These are phyloP conservation scores for Vigna mungo DNA, from an alignment of 306 rosid species.

Conservation along the genomic window DNA sequence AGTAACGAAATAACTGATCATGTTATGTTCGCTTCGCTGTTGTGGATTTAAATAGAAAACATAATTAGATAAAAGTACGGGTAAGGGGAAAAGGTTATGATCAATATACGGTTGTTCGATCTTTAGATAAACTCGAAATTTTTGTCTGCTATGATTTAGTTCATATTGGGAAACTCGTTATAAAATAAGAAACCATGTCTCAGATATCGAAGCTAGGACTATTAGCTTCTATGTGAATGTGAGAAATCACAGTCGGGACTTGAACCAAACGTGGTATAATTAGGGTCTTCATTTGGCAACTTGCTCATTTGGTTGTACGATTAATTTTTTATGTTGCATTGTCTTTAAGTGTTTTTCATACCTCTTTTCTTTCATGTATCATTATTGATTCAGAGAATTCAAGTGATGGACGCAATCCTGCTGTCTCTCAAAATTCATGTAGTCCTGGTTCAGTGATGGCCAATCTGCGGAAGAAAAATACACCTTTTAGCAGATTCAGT, in stretches of 20 bases:
- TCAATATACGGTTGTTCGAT: slow-evolving; percentile 13
- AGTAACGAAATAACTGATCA: slow-evolving; percentile 15
- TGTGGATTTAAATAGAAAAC: not conserved
- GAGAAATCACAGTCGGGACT: not conserved
- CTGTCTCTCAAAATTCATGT: slow-evolving; percentile 58
- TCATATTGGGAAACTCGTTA: not conserved
- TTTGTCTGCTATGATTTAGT: not conserved
- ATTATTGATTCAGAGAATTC: slow-evolving; percentile 61
- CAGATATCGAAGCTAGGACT: not conserved
- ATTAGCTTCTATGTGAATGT: not conserved
- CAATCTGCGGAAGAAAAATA: slow-evolving; percentile 58
- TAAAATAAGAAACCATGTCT: not conserved
- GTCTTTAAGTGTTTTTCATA: slow-evolving; percentile 27
- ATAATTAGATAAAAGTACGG: not conserved
- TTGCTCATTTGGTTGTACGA: slow-evolving; percentile 11
- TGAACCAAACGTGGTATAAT: not conserved
- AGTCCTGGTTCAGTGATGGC: slow-evolving; percentile 56
- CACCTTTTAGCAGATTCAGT: slow-evolving; percentile 53
- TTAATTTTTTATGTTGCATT: slow-evolving; percentile 29
- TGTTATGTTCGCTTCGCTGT: slow-evolving; percentile 20
- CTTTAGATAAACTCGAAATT: not conserved
- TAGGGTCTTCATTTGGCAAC: not conserved
- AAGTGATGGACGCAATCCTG: slow-evolving; percentile 64
- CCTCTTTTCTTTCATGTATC: slow-evolving; percentile 28
- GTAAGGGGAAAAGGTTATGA: not conserved